A percentile compares a stretch with the other conserved stretches of the same genome.
phyloP scores from a whole-genome alignment of 2,329 filamentous ascomycete genomes.

The Colletotrichum tabaci region DNA sequence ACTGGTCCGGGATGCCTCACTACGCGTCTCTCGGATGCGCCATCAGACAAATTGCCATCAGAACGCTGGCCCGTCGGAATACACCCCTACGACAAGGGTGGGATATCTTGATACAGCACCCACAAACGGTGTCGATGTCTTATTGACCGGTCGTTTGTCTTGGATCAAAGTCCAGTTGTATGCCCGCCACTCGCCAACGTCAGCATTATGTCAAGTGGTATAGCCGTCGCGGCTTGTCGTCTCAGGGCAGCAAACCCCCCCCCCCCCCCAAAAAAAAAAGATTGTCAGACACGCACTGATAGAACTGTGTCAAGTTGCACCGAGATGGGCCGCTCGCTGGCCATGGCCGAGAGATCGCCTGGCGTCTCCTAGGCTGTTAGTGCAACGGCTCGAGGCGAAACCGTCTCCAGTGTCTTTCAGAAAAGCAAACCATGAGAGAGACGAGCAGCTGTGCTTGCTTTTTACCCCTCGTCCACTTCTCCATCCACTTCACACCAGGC shows the following conservation, averaged over 20 bases:
- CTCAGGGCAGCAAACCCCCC: background rate
- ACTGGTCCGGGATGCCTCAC: background rate
- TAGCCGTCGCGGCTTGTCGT: background rate
- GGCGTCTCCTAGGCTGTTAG: no score
- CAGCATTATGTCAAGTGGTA: background rate
- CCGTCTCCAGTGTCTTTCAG: background rate
- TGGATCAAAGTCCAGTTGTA: background rate
- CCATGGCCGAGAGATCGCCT: background rate
- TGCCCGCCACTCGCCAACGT: background rate
- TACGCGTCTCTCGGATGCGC: no score
- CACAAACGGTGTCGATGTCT: slow-evolving; percentile 23
- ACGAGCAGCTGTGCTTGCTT: background rate
- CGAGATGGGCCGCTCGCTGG: background rate
- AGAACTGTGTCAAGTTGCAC: background rate
- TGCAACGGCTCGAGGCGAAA: background rate
- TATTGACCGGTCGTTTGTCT: background rate
- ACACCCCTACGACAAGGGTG: background rate
- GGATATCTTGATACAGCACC: no score
- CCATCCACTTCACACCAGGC: background rate
- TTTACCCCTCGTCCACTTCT: background rate
- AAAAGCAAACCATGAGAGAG: background rate
- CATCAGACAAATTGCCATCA: no score
- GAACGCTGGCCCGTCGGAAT: no score
- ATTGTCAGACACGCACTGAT: background rate
- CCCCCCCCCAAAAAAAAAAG: background rate